A percentile compares a stretch with the other conserved stretches of the same genome.
phyloP scores from a whole-genome alignment of 2,329 filamentous ascomycete genomes.

The Ceratocystis albifundus region DNA sequence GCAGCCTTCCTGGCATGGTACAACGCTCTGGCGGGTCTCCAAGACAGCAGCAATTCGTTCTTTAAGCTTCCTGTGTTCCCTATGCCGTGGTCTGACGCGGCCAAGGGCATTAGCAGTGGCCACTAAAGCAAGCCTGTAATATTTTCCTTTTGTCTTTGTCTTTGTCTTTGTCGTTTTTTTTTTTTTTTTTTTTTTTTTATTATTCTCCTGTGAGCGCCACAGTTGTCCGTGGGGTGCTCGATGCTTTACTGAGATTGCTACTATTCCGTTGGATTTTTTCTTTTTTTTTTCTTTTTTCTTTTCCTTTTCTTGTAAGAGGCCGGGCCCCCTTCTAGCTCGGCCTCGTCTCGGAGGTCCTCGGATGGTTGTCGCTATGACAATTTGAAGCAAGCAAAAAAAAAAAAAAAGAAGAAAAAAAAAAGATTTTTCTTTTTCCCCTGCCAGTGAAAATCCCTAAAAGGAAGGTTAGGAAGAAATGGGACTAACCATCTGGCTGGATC shows the following conservation, averaged over 20 bases:
- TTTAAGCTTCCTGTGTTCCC: constrained; percentile 85
- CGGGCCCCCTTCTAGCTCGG: neutral
- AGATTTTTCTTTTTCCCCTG: neutral
- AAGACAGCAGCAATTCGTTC: constrained; percentile 71
- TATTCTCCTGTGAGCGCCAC: no score
- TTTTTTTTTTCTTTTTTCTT: neutral
- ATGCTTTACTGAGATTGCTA: neutral
- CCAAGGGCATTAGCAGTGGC: constrained; percentile 37
- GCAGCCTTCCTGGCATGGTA: constrained; percentile 80
- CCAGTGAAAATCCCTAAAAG: neutral
- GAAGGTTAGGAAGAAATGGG: neutral
- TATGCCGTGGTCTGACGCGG: constrained; percentile 76
- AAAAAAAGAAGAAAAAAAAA: no score
- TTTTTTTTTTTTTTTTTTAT: no score
- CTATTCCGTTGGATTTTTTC: constrained; percentile 1
- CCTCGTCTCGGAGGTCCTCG: constrained; percentile 2
- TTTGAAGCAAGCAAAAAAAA: neutral
- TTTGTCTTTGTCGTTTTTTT: no score
- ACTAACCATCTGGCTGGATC: neutral
- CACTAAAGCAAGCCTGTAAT: constrained; percentile 13
- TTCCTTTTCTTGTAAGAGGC: neutral
- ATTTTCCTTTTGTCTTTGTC: constrained; percentile 1
- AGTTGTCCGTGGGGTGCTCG: neutral
- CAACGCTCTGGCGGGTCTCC: constrained; percentile 71
- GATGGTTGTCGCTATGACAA: constrained; percentile 4